These are phyloP conservation scores for Dryadomyces quercus-mongolicae DNA, from an alignment of 2,329 filamentous ascomycete species.

Conservation along the genomic window DNA sequence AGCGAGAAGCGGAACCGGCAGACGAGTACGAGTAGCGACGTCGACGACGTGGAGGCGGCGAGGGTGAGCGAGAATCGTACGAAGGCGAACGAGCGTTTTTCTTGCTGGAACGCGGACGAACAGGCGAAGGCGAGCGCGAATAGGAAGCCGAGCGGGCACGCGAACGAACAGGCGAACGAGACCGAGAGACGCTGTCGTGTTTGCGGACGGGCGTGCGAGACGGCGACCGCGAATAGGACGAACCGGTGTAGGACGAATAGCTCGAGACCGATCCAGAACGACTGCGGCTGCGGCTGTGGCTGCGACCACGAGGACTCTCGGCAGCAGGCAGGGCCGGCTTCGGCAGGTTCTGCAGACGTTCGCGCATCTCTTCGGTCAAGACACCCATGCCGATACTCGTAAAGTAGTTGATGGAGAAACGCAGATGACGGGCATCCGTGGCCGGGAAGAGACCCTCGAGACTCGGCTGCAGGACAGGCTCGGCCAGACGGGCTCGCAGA, in stretches of 20 bases:
- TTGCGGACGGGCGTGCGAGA: constrained; percentile 16
- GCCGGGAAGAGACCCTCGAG: constrained; percentile 81
- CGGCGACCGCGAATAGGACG: constrained; percentile 38
- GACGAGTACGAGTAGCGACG: neutral
- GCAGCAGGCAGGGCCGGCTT: constrained; percentile 57
- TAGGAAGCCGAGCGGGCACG: constrained; percentile 11
- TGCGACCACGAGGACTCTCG: constrained; percentile 40
- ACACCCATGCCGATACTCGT: constrained; percentile 94
- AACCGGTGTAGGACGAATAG: constrained; percentile 63
- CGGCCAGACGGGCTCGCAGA: constrained; percentile 66
- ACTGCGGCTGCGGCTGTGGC: constrained; percentile 20
- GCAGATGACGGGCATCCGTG: constrained; percentile 78
- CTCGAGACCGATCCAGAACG: constrained; percentile 64
- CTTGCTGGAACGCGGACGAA: neutral
- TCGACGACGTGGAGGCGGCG: neutral
- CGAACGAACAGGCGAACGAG: neutral
- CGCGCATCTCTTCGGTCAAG: constrained; percentile 90
- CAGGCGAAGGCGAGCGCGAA: constrained; percentile 1
- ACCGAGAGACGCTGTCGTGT: too few species aligned
- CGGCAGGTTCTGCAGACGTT: constrained; percentile 77
- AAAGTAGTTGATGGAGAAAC: constrained; percentile 99
- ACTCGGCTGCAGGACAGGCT: constrained; percentile 53
- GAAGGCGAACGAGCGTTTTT: neutral
- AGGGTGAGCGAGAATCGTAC: neutral
- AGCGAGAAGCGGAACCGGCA: neutral